Base-by-base conservation (phyloP, 2,329 filamentous ascomycete species). In the Aureobasidium pullulans region DNA sequence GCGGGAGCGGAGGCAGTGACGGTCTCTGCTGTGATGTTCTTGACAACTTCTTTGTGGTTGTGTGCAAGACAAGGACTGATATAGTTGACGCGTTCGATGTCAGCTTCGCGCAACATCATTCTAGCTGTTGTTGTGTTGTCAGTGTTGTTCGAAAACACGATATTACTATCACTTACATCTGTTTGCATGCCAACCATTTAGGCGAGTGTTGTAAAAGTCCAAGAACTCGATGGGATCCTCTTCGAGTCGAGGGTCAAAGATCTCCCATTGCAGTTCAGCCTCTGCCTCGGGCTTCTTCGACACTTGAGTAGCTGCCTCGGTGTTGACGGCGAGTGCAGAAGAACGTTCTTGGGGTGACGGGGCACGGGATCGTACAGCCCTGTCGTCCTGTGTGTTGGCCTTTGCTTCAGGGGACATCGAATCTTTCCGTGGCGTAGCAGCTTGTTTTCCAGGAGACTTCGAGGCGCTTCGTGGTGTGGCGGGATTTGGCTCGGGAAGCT, bases 101-200 rank as follows among this genome's bases (percentile, higher is more conserved):
- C 47, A 16, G 36, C 48, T 40, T 60, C 57, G 9, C 47, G 57
- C 19, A 60, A 39, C 57, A 60, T 60, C 57, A 49, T 32, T 32
- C 23, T 34, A 29, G n/a, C 31, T 52, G 15, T 7, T 23, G 13
- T 10, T 23, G 13, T 10, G 9, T 13, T 29, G 43, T 46, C 19
- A 46, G 43, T 29, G 43, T 28, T 10, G 23, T 5, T 46, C 16
- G 19, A 9, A 16, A 29, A 11, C 8, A 15, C 4, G 6, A 7
- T 43, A 16, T 28, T 29, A 16, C 8, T 16, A 15, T 42, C 16
- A 34, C 46, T 49, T 42, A 29, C 19, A 6, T 37, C 57, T 50
- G 29, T 44, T 36, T n/a, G 31, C 48, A n/a, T 52, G 34, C 13
- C 42, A 52, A 19, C 57, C 57, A 3, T 60, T 40, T 16, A 32